Evolutionary conservation across 306 rosid species (phyloP).

Genomic region (Herpetospermum pedunculosum): DNA sequence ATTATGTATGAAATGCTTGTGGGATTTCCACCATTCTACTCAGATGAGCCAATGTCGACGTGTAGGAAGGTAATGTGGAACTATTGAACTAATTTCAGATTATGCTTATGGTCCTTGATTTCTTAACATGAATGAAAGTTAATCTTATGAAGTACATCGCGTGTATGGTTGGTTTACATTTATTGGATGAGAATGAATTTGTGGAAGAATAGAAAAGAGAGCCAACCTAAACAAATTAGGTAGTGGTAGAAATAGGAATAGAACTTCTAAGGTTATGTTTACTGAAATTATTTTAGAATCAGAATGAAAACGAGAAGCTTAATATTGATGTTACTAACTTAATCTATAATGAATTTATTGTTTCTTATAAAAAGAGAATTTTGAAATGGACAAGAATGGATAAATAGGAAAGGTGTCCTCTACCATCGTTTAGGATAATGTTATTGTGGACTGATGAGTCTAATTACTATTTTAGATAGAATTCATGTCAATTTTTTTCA

Average conservation of each 20-base stretch:
- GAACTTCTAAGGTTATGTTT: not conserved
- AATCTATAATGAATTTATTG: not conserved
- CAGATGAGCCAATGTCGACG: conserved; percentile 95
- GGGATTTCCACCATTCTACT: conserved; percentile 94
- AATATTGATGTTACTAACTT: not conserved
- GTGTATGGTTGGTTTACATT: not conserved
- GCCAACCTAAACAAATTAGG: not conserved
- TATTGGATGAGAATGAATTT: not conserved
- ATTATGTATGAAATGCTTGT: conserved; percentile 99
- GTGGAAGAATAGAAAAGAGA: not conserved
- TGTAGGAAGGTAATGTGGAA: conserved; percentile 78
- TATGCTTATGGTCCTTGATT: not conserved
- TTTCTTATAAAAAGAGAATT: too few relatives aligned
- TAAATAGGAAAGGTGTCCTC: not conserved
- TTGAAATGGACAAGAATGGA: not conserved
- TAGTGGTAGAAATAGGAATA: not conserved
- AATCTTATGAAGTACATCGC: not conserved
- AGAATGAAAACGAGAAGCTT: not conserved
- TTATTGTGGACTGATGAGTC: not conserved
- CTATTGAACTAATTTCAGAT: conserved; percentile 7
- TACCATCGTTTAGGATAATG: not conserved
- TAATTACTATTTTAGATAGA: not conserved
- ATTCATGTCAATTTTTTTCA: not conserved
- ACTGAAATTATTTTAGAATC: not conserved
- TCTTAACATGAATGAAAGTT: conserved; percentile 5